Evolutionary conservation across 2,329 filamentous ascomycete genomes (phyloP).

Genomic region (Tricladium varicosporioides): DNA sequence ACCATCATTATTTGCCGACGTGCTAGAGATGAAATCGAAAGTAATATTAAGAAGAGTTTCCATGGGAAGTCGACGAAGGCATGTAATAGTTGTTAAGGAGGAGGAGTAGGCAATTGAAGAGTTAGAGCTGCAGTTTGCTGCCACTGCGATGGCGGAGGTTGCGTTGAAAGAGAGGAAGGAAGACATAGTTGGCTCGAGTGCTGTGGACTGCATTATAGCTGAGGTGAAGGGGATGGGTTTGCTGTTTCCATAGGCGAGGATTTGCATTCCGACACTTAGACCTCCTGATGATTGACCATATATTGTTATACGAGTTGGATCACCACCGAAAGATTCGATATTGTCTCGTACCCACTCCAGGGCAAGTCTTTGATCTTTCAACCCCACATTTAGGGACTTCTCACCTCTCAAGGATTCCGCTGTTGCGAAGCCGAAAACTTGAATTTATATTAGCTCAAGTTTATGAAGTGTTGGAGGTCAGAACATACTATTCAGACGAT

Average conservation of each 20-base stretch:
- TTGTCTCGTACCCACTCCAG: constrained; percentile 59
- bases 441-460: constrained; percentile 39
- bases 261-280: constrained; percentile 44
- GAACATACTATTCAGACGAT: constrained; percentile 37
- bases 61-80: constrained; percentile 44
- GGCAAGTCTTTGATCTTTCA: constrained; percentile 55
- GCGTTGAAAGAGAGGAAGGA: constrained; percentile 47
- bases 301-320: constrained; percentile 53
- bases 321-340: constrained; percentile 56
- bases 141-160: constrained; percentile 41
- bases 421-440: constrained; percentile 68
- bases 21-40: constrained; percentile 40
- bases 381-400: constrained; percentile 31
- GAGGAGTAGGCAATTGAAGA: constrained; percentile 40
- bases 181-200: constrained; percentile 50
- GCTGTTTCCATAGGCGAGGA: constrained; percentile 46
- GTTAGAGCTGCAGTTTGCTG: constrained; percentile 43
- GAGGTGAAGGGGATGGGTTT: constrained; percentile 45
- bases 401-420: constrained; percentile 44
- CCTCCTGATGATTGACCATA: constrained; percentile 58
- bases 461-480: neutral
- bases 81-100: constrained; percentile 36
- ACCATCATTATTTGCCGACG: constrained; percentile 46
- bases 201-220: constrained; percentile 46
- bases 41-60: constrained; percentile 43